Conservation (phyloP, 805 yeast genomes). For the Metschnikowia amazonensis region DNA sequence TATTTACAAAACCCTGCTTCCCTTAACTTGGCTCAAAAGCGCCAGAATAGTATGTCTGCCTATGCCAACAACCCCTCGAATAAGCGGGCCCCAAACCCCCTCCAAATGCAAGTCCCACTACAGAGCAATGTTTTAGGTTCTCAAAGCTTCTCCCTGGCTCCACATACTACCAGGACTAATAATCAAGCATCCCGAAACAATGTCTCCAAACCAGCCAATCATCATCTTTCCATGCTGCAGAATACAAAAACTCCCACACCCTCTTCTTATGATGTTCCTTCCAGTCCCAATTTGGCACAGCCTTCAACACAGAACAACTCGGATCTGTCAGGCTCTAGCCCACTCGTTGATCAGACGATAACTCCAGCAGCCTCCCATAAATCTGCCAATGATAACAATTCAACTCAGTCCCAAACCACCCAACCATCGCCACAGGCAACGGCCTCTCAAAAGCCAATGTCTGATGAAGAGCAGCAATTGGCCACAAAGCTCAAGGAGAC, state of each 20-base stretch:
- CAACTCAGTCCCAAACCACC: constrained; percentile 9
- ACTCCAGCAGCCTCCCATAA: constrained; percentile 3
- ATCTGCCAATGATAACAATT: constrained; percentile 9
- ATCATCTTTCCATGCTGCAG: constrained; percentile 12
- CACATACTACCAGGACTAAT: constrained; percentile 7
- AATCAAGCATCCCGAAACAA: constrained; percentile 13
- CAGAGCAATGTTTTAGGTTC: constrained; percentile 16
- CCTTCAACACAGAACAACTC: constrained; percentile 31
- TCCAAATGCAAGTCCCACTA: constrained; percentile 16
- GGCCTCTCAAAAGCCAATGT: constrained; percentile 29
- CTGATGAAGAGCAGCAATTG: constrained; percentile 61
- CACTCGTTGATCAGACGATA: constrained; percentile 21
- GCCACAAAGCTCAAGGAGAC: constrained; percentile 73
- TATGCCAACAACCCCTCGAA: constrained; percentile 30
- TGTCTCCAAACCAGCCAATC: constrained; percentile 16
- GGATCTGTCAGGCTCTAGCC: constrained; percentile 40
- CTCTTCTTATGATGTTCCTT: constrained; percentile 39
- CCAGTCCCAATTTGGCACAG: constrained; percentile 33
- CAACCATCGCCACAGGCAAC: constrained; percentile 8
- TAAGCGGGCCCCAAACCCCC: constrained; percentile 31
- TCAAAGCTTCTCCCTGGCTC: constrained; percentile 8
- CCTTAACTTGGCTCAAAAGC: constrained; percentile 29
- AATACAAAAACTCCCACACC: constrained; percentile 38
- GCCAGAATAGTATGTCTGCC: constrained; percentile 38
- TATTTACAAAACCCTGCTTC: constrained; percentile 7